Evolutionary conservation across 2,329 filamentous ascomycete species (phyloP).

Genomic region (Cercospora sp.): DNA sequence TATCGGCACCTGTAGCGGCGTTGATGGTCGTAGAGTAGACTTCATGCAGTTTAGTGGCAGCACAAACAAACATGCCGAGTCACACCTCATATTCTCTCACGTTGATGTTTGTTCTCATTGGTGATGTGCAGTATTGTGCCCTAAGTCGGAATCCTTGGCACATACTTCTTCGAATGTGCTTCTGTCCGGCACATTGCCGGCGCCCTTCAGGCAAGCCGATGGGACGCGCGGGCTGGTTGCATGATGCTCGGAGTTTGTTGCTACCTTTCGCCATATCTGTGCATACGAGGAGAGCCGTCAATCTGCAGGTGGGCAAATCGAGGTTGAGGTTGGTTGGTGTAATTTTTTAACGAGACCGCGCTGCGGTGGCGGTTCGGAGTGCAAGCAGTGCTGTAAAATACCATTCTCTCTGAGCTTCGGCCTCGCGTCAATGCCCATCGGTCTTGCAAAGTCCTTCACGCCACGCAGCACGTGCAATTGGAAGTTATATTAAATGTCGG

Average conservation of each 20-base stretch:
- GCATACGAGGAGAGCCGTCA: no score
- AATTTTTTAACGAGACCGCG: neutral
- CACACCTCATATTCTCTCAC: no score
- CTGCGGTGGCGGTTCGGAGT: neutral
- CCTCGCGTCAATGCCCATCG: neutral
- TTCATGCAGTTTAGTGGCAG: neutral
- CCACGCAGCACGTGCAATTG: neutral
- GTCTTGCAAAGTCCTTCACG: neutral
- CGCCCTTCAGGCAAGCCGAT: neutral
- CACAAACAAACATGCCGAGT: no score
- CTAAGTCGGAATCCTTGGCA: neutral
- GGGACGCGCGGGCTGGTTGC: neutral
- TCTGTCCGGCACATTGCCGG: neutral
- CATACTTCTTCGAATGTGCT: neutral
- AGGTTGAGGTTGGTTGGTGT: neutral
- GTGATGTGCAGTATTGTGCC: neutral
- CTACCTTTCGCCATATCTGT: no score
- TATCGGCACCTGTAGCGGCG: neutral
- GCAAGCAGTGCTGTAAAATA: neutral
- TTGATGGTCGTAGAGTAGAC: neutral
- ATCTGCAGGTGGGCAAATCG: no score
- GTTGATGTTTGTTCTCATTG: neutral
- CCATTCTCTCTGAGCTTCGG: neutral
- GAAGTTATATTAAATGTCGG: neutral
- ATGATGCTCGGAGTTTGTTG: neutral